Percentiles rank a stretch among this genome's conserved stretches.
Conservation (phyloP, 2,329 filamentous ascomycete genomes). For the Colletotrichum neosansevieriae region DNA sequence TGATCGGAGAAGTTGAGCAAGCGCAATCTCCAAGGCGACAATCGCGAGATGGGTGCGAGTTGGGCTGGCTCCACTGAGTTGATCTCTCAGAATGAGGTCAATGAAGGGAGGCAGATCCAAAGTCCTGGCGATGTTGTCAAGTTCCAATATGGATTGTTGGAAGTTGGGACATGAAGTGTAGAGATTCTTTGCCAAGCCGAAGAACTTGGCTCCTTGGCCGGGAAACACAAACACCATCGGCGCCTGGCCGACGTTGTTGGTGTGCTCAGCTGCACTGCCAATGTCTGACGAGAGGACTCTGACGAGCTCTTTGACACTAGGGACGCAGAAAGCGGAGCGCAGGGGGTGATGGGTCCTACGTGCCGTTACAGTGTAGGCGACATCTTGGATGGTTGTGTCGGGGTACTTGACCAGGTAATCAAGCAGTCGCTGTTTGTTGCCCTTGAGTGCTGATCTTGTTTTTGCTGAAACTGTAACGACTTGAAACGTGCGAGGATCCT, state of each 20-base stretch:
- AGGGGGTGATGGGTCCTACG: neutral
- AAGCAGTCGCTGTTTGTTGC: slow-evolving; percentile 4
- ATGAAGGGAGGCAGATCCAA: neutral
- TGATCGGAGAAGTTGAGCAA: slow-evolving; percentile 65
- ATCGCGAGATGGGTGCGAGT: slow-evolving; percentile 65
- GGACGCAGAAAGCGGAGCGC: neutral
- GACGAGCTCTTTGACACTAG: neutral
- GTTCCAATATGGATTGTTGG: slow-evolving; percentile 2
- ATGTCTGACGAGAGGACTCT: neutral
- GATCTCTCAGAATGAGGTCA: slow-evolving; percentile 3
- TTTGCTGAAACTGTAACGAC: slow-evolving; percentile 2
- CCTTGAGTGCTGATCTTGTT: neutral
- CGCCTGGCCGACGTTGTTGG: slow-evolving; percentile 1
- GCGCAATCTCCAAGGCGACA: slow-evolving; percentile 66
- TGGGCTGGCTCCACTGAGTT: slow-evolving; percentile 71
- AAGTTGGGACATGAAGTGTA: neutral
- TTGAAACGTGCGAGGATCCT: slow-evolving; percentile 1
- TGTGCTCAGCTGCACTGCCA: neutral
- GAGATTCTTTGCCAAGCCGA: slow-evolving; percentile 2
- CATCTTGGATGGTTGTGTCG: neutral
- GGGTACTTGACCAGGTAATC: neutral
- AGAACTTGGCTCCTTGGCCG: neutral
- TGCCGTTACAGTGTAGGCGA: slow-evolving; percentile 5
- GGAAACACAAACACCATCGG: neutral
- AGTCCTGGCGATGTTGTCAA: slow-evolving; percentile 1